A percentile compares a stretch with the other conserved stretches of the same genome.
Conservation (phyloP, 2,329 filamentous ascomycete genomes). For the Neopestalotiopsis clavispora region DNA sequence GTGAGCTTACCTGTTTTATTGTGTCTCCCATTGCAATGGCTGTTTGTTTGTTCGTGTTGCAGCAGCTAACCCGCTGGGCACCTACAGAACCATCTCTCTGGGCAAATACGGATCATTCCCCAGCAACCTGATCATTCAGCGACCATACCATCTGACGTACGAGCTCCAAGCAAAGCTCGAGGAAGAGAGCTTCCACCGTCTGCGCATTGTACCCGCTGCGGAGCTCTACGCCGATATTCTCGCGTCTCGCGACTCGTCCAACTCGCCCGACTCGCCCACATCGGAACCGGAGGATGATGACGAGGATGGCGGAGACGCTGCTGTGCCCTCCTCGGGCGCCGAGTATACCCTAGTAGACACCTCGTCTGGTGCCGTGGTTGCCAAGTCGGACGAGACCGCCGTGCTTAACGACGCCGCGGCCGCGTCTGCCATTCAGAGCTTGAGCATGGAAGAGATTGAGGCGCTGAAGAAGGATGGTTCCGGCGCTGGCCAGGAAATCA, state of each 20-base stretch:
- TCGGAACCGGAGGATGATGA: slow-evolving; percentile 44
- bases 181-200: slow-evolving; percentile 66
- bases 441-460: slow-evolving; percentile 78
- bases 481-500: slow-evolving; percentile 84
- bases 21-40: not conserved
- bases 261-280: slow-evolving; percentile 38
- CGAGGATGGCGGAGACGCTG: slow-evolving; percentile 38
- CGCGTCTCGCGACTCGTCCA: slow-evolving; percentile 40
- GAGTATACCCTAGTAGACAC: slow-evolving; percentile 52
- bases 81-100: slow-evolving; percentile 76
- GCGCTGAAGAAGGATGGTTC: slow-evolving; percentile 75
- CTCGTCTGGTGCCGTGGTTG: slow-evolving; percentile 54
- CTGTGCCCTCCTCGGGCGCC: slow-evolving; percentile 48
- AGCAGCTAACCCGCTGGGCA: not conserved
- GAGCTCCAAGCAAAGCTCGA: slow-evolving; percentile 78
- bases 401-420: slow-evolving; percentile 64
- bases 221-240: slow-evolving; percentile 86
- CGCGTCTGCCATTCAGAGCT: slow-evolving; percentile 66
- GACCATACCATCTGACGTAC: slow-evolving; percentile 90
- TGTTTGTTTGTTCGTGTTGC: not conserved
- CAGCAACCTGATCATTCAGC: slow-evolving; percentile 86
- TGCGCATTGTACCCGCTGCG: slow-evolving; percentile 79
- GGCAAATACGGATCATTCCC: slow-evolving; percentile 94
- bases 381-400: slow-evolving; percentile 59
- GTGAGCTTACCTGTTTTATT: slow-evolving; percentile 43